Evolutionary conservation across 2,329 filamentous ascomycete species (phyloP).

Genomic region (Cryphonectria carpinicola): DNA sequence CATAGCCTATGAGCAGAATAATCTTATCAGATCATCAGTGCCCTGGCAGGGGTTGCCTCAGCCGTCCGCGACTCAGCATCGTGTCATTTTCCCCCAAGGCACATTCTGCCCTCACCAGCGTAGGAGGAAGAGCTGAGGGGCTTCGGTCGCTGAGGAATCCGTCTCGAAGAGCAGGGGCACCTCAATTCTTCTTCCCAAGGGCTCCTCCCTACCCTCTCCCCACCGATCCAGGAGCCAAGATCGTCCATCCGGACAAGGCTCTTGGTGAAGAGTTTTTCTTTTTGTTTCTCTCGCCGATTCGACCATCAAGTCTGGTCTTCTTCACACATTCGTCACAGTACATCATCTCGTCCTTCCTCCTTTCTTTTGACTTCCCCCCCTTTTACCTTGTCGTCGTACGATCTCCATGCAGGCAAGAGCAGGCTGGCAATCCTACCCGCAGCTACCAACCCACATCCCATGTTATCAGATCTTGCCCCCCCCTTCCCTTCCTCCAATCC

Average conservation of each 20-base stretch:
- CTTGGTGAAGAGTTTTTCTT: slow-evolving; percentile 5
- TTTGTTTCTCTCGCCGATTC: neutral
- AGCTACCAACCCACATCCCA: slow-evolving; percentile 3
- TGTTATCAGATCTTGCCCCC: slow-evolving; percentile 5
- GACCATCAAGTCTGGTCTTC: neutral
- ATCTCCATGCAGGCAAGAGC: neutral
- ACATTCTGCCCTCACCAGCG: neutral
- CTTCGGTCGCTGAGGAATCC: neutral
- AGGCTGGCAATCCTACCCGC: neutral
- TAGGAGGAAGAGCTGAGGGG: neutral
- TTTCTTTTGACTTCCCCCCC: neutral
- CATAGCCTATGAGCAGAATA: slow-evolving; percentile 15
- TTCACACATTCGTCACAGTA: neutral
- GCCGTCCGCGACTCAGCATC: neutral
- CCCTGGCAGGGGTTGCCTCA: neutral
- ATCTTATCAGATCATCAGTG: slow-evolving; percentile 30
- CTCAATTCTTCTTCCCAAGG: neutral
- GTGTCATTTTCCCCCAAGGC: neutral
- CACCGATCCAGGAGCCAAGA: slow-evolving; percentile 18
- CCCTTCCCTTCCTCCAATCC: neutral
- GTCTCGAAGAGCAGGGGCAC: neutral
- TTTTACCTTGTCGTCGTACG: neutral
- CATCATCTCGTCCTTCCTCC: slow-evolving; percentile 8
- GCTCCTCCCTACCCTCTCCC: neutral
- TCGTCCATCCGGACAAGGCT: slow-evolving; percentile 11